Percentiles rank a stretch among this genome's conserved stretches.
Conservation (phyloP, 495 filamentous ascomycete genomes). For the Tuber umbilicatum region DNA sequence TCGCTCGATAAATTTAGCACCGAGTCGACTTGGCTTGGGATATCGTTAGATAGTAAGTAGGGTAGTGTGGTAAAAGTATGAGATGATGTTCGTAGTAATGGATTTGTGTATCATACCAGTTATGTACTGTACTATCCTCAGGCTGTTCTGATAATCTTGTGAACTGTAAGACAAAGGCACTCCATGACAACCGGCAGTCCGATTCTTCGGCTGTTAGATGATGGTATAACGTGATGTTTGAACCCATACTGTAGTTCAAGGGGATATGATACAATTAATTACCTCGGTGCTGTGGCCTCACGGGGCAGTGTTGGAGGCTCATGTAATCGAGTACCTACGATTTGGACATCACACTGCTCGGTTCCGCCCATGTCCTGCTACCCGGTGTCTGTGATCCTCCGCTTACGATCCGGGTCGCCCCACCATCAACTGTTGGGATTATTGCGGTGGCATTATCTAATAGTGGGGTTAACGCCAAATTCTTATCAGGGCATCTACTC, state of each 20-base stretch:
- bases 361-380: not conserved
- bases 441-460: constrained; percentile 27
- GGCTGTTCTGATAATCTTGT: not conserved
- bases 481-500: constrained; percentile 23
- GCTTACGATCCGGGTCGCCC: constrained; percentile 6
- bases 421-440: constrained; percentile 32
- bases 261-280: not conserved
- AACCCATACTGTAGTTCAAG: not conserved
- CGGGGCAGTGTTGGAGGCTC: not conserved
- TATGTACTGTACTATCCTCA: not conserved
- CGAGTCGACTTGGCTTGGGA: not conserved
- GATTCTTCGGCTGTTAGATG: not conserved
- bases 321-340: not conserved
- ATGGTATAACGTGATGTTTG: not conserved
- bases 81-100: not conserved
- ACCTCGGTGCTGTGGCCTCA: not conserved
- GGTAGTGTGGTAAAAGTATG: not conserved
- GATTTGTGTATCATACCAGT: not conserved
- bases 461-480: constrained; percentile 30
- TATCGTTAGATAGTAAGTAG: not conserved
- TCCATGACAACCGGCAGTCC: not conserved
- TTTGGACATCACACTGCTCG: not conserved
- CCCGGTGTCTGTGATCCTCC: not conserved
- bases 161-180: not conserved
- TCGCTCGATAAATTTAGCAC: not conserved